phyloP scores from a whole-genome alignment of 2,329 filamentous ascomycete genomes.

The Fusarium nisikadoi region DNA sequence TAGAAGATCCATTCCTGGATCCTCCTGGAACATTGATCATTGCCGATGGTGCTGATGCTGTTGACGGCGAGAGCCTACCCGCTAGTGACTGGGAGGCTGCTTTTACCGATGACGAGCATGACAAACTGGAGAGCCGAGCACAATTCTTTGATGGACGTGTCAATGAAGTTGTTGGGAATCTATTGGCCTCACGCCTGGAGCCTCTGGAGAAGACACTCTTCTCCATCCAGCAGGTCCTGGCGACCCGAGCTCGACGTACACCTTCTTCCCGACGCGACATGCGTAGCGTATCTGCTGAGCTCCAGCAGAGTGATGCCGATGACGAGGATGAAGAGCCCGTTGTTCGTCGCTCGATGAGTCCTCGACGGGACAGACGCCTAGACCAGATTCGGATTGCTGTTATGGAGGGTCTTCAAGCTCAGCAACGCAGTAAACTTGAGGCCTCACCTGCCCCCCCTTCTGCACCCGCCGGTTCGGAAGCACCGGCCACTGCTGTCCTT shows the following conservation, averaged over 20 bases:
- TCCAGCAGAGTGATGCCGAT: constrained; percentile 88
- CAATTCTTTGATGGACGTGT: constrained; percentile 93
- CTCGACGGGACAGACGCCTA: constrained; percentile 78
- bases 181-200: constrained; percentile 79
- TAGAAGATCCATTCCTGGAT: constrained; percentile 72
- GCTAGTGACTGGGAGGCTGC: constrained; percentile 93
- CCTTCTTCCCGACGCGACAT: constrained; percentile 67
- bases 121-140: constrained; percentile 82
- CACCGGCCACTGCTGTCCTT: constrained; percentile 60
- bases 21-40: constrained; percentile 59
- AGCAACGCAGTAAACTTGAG: constrained; percentile 57
- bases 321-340: constrained; percentile 85
- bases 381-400: constrained; percentile 83
- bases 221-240: constrained; percentile 77
- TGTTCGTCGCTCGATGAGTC: constrained; percentile 77
- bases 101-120: constrained; percentile 83
- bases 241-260: constrained; percentile 64
- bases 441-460: constrained; percentile 40
- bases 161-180: constrained; percentile 82
- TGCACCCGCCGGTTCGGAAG: constrained; percentile 14
- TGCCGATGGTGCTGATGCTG: constrained; percentile 60
- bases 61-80: constrained; percentile 66
- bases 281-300: constrained; percentile 76
- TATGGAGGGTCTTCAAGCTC: constrained; percentile 75
- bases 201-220: constrained; percentile 85